Percentiles rank a stretch among this genome's conserved stretches.
Evolutionary conservation across 2,329 filamentous ascomycete species (phyloP).

Genomic region (Dactylellina sp.): DNA sequence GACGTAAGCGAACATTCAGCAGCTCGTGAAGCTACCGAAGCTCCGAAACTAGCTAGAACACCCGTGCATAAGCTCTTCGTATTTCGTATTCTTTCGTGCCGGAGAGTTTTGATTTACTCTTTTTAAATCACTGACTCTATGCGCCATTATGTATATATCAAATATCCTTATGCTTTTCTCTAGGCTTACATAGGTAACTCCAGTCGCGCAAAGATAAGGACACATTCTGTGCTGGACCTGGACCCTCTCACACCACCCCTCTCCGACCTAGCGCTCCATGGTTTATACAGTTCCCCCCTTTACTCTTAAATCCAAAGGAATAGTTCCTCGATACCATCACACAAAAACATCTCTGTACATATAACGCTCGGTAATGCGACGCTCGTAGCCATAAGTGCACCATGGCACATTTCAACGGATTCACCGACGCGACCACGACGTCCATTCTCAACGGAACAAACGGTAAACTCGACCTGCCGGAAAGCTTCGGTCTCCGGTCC

Average conservation of each 20-base stretch:
- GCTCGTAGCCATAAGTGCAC: not conserved
- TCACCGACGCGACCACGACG: constrained; percentile 7
- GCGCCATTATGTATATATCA: constrained; percentile 7
- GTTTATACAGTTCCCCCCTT: not conserved
- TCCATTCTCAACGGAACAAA: constrained; percentile 31
- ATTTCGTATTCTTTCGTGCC: constrained; percentile 23
- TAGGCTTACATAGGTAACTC: constrained; percentile 49
- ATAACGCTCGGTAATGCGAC: constrained; percentile 3
- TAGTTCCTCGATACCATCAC: too few relatives aligned
- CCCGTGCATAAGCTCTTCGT: constrained; percentile 8
- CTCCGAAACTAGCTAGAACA: constrained; percentile 14
- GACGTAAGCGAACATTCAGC: constrained; percentile 31
- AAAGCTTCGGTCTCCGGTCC: constrained; percentile 32
- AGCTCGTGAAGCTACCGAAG: not conserved
- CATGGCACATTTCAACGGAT: constrained; percentile 47
- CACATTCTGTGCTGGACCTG: too few relatives aligned
- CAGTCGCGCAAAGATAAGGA: constrained; percentile 52
- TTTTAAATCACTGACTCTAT: too few relatives aligned
- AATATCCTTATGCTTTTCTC: constrained; percentile 10
- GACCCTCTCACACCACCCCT: constrained; percentile 2
- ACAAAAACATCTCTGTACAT: too few relatives aligned
- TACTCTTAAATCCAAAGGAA: not conserved
- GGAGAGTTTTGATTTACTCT: constrained; percentile 10
- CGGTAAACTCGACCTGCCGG: constrained; percentile 15
- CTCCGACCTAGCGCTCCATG: too few relatives aligned